phyloP scores from a whole-genome alignment of 164 flowering plant genomes.

The Piper longum region DNA sequence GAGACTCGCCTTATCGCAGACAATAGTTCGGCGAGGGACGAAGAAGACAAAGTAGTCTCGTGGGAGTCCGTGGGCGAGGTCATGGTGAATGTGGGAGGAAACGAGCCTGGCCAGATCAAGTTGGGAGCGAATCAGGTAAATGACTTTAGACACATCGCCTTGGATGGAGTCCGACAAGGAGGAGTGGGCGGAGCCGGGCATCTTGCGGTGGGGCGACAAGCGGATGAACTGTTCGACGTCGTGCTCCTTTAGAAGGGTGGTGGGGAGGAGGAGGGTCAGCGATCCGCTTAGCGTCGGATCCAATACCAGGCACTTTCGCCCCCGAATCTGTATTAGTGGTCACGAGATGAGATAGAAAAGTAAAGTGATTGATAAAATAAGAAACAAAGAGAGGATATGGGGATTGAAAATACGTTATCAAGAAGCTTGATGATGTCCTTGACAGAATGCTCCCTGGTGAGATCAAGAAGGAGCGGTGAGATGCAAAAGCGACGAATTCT shows the following conservation, averaged over 20 bases:
- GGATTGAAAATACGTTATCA: slow-evolving; percentile 41
- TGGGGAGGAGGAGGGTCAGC: slow-evolving; percentile 58
- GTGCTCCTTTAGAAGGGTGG: slow-evolving; percentile 73
- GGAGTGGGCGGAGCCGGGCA: slow-evolving; percentile 31
- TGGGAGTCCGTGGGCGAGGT: slow-evolving; percentile 61
- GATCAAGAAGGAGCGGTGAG: not conserved
- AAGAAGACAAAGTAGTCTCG: slow-evolving; percentile 73
- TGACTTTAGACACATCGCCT: slow-evolving; percentile 64
- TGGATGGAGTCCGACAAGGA: slow-evolving; percentile 53
- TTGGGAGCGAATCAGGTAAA: slow-evolving; percentile 64
- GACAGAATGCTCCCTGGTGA: slow-evolving; percentile 75
- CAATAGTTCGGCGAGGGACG: slow-evolving; percentile 87
- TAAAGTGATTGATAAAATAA: not conserved
- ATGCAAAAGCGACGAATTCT: not conserved
- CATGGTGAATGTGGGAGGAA: slow-evolving; percentile 47
- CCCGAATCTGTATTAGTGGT: slow-evolving; percentile 45
- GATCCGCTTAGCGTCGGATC: slow-evolving; percentile 93
- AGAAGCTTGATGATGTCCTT: slow-evolving; percentile 73
- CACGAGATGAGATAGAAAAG: not conserved
- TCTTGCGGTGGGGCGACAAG: not conserved
- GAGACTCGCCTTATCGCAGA: slow-evolving; percentile 68
- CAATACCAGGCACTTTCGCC: slow-evolving; percentile 70
- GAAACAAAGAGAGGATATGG: not conserved
- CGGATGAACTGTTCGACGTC: slow-evolving; percentile 41
- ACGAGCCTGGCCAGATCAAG: slow-evolving; percentile 53